A percentile compares a stretch with the other conserved stretches of the same genome.
Evolutionary conservation across 2,329 filamentous ascomycete species (phyloP).

Genomic region (Lecanoromycetidae sp.): DNA sequence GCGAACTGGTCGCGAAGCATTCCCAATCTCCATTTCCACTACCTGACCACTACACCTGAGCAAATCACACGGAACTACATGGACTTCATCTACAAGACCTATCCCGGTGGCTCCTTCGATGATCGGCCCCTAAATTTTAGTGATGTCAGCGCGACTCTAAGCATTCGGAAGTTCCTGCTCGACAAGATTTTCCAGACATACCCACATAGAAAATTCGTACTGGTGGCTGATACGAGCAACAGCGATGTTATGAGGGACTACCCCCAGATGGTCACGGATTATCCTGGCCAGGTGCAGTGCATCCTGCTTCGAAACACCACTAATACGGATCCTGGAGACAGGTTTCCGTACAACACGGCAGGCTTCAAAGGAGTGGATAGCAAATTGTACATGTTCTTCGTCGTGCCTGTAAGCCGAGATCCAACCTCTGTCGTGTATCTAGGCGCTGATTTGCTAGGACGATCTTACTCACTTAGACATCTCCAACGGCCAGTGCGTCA

Average conservation of each 20-base stretch:
- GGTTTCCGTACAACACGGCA: constrained; percentile 63
- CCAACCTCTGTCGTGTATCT: not conserved
- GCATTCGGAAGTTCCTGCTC: constrained; percentile 57
- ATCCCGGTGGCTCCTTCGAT: constrained; percentile 66
- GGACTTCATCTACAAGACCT: constrained; percentile 63
- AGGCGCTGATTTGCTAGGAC: constrained; percentile 30
- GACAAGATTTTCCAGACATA: constrained; percentile 63
- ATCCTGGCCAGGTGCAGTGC: constrained; percentile 61
- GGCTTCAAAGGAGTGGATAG: constrained; percentile 58
- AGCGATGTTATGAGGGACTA: constrained; percentile 56
- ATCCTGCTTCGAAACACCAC: constrained; percentile 66
- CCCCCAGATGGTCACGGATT: constrained; percentile 39
- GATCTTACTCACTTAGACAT: constrained; percentile 57
- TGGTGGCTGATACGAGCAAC: constrained; percentile 66
- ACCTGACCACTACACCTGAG: constrained; percentile 68
- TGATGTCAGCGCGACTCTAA: constrained; percentile 58
- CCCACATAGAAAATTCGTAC: constrained; percentile 60
- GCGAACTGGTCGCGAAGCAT: constrained; percentile 59
- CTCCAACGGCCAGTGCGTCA: constrained; percentile 54
- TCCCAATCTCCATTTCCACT: constrained; percentile 64
- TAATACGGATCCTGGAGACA: constrained; percentile 52
- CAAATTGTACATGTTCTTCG: constrained; percentile 68
- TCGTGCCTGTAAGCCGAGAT: constrained; percentile 35
- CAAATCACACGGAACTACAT: constrained; percentile 68
- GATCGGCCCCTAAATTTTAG: constrained; percentile 69